phyloP scores from a whole-genome alignment of 768 basidiomycete species.

The Lactarius quietus region DNA sequence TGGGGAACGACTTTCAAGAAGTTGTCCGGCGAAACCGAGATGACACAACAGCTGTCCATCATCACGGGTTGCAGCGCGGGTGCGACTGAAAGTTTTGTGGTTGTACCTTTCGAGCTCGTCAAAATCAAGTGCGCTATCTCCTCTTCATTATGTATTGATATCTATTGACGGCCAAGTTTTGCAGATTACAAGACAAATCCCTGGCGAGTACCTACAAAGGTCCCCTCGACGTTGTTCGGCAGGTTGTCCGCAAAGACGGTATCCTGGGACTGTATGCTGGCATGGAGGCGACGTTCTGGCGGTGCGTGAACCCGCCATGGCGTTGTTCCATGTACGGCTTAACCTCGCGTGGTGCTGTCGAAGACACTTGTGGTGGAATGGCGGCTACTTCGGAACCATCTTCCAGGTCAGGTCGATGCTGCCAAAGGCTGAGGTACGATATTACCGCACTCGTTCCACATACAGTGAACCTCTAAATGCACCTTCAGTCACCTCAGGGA shows the following conservation, averaged over 20 bases:
- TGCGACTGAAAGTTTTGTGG: conserved; percentile 91
- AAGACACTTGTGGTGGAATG: conserved; percentile 89
- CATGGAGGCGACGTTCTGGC: conserved; percentile 98
- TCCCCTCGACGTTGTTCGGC: conserved; percentile 85
- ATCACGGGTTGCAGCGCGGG: conserved; percentile 92
- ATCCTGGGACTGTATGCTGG: conserved; percentile 85
- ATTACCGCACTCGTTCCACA: conserved; percentile 24
- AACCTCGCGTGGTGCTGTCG: not conserved
- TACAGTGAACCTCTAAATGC: not conserved
- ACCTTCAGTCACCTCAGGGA: conserved; percentile 14
- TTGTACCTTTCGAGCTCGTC: conserved; percentile 95
- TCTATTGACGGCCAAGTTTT: not conserved
- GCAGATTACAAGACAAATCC: conserved; percentile 85
- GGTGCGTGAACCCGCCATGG: conserved; percentile 43
- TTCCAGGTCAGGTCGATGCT: conserved; percentile 76
- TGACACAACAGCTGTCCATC: conserved; percentile 86
- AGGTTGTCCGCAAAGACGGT: conserved; percentile 75
- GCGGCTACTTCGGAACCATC: conserved; percentile 93
- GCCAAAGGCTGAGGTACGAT: conserved; percentile 83
- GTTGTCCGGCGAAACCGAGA: conserved; percentile 67
- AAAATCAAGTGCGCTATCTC: conserved; percentile 63
- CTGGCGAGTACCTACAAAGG: conserved; percentile 73
- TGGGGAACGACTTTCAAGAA: conserved; percentile 83
- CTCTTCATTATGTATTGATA: not conserved
- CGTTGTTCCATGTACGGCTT: not conserved